Percentiles rank a stretch among this genome's conserved stretches.
Conservation (phyloP, 768 basidiomycete species). For the Mycena metata region DNA sequence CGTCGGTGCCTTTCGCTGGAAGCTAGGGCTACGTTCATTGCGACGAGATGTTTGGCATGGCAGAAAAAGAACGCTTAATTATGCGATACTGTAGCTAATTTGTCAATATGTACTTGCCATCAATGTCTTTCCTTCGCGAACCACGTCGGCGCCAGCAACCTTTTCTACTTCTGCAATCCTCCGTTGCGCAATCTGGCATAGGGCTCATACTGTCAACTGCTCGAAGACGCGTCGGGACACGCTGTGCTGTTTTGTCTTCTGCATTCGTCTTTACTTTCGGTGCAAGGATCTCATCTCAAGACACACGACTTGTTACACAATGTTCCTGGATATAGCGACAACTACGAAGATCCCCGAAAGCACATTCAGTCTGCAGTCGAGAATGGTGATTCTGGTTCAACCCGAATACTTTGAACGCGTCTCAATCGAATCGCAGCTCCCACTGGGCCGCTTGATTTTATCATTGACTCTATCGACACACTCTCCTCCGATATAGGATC, state of each 20-base stretch:
- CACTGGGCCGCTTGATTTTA: slow-evolving; percentile 66
- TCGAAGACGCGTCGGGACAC: slow-evolving; percentile 45
- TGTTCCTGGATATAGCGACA: slow-evolving; percentile 67
- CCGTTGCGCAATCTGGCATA: slow-evolving; percentile 67
- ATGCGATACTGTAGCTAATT: slow-evolving; percentile 27
- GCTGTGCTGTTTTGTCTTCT: slow-evolving; percentile 71
- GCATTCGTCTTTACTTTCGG: slow-evolving; percentile 63
- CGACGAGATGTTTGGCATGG: slow-evolving; percentile 69
- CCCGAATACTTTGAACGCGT: slow-evolving; percentile 15
- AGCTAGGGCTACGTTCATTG: slow-evolving; percentile 58
- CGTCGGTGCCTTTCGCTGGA: slow-evolving; percentile 74
- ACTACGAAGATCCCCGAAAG: slow-evolving; percentile 48
- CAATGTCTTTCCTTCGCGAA: slow-evolving; percentile 34
- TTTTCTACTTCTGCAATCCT: slow-evolving; percentile 71
- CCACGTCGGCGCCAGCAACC: slow-evolving; percentile 50
- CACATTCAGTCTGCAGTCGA: slow-evolving; percentile 59
- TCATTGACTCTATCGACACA: slow-evolving; percentile 82
- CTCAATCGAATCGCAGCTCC: slow-evolving; percentile 47
- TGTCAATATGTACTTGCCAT: not conserved
- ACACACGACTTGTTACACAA: slow-evolving; percentile 64
- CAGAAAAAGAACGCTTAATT: slow-evolving; percentile 43
- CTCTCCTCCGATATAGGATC: slow-evolving; percentile 72
- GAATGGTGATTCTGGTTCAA: slow-evolving; percentile 49
- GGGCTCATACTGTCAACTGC: slow-evolving; percentile 66
- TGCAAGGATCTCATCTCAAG: slow-evolving; percentile 41